Base-by-base conservation (phyloP, 257 asterid genomes). In the Nyctanthes arbortristis region DNA sequence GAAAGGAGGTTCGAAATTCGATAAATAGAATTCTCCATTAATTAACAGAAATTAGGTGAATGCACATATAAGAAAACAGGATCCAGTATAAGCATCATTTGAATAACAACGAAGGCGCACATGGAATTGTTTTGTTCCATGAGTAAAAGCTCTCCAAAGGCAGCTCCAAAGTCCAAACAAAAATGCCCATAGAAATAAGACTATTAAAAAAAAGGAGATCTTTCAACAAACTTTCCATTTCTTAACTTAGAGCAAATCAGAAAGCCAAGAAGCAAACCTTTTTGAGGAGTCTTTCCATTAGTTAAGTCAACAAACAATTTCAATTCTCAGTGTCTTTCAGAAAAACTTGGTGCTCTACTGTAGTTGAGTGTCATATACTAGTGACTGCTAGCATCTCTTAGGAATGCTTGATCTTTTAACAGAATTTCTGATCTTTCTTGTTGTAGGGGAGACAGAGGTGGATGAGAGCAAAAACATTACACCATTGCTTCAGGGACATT, bases 91-190 rank as follows among this genome's bases (percentile, higher is more conserved):
- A 22, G 28, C 58, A 18, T 29, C 30, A 54, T 32, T 37, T 20
- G 16, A 11, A 62, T 20, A 58, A 22, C 55, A 76, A 59, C 12
- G 63, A 52, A 68, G 45, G 58, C 63, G 45, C 3, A 12, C 25
- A n/a, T 29, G 32, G 10, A 29, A 16, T 9, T 27, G 33, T 22
- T 24, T 5, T 33, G 34, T 54, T 13, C 7, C 61, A 36, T 55
- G 16, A 35, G 20, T 5, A 36, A 60, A 34, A 58, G 37, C 59
- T 30, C 30, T 40, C 43, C 30, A 30, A 16, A 18, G 14, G 57
- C 28, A 29, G 27, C 4, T 4, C 56, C 29, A 5, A 29, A 18
- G 27, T 60, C 16, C 34, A 22, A 20, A 62, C 25, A 62, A 62
- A 62, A 20, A 10, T 11, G 52, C 20, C 7, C 59, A 6, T 5